Conservation (phyloP, 106 monocot genomes). For the Platanthera zijinensis region DNA sequence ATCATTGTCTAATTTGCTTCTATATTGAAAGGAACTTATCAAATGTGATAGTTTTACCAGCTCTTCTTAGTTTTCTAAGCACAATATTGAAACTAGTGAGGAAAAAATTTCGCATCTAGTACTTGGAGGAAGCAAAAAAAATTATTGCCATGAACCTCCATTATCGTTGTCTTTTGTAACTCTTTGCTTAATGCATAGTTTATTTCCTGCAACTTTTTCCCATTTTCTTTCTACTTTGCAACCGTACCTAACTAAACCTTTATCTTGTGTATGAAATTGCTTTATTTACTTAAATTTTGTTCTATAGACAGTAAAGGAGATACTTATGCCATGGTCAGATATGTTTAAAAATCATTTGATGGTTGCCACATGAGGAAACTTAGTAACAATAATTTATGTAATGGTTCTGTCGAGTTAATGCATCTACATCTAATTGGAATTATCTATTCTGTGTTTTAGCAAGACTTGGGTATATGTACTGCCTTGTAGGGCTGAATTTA, state of each 20-base stretch:
- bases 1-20: background rate
- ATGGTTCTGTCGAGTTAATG: background rate
- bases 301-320: background rate
- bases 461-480: background rate
- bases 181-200: background rate
- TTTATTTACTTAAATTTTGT: too few relatives aligned
- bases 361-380: background rate
- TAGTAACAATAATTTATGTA: background rate
- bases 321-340: background rate
- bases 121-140: background rate
- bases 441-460: background rate
- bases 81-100: background rate
- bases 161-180: background rate
- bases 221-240: background rate
- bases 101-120: background rate
- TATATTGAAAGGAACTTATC: background rate
- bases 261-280: background rate
- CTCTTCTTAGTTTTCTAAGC: background rate
- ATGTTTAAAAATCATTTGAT: background rate
- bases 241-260: background rate
- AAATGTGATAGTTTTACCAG: background rate
- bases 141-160: background rate
- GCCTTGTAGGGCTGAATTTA: background rate
- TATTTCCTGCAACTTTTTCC: background rate
- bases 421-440: background rate